Percentiles rank a stretch among this genome's conserved stretches.
Evolutionary conservation across 805 yeast genomes (phyloP).

Genomic region (Cyberlindnera veronae): DNA sequence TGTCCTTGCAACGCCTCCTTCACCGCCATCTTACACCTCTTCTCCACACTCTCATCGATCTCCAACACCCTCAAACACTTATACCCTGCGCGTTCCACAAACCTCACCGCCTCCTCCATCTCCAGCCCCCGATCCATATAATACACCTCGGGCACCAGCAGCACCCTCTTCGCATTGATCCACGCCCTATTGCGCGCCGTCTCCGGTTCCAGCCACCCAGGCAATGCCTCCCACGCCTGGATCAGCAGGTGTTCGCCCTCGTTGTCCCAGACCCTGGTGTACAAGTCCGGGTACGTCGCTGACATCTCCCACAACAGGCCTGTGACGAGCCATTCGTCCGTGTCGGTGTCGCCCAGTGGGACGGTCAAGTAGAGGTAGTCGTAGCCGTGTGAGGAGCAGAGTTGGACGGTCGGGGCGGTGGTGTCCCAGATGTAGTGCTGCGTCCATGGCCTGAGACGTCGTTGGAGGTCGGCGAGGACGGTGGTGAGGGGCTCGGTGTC

Average conservation of each 20-base stretch:
- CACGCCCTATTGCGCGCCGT: constrained; percentile 50
- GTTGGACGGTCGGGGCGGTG: constrained; percentile 16
- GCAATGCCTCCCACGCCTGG: constrained; percentile 45
- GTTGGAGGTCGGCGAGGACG: constrained; percentile 21
- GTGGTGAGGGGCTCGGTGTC: constrained; percentile 18
- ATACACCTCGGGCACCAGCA: constrained; percentile 38
- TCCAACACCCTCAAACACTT: constrained; percentile 29
- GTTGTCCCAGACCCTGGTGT: constrained; percentile 45
- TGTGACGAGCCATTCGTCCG: constrained; percentile 45
- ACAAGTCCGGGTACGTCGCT: constrained; percentile 33
- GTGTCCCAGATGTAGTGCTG: constrained; percentile 41
- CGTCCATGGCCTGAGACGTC: constrained; percentile 34
- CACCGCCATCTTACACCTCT: constrained; percentile 29
- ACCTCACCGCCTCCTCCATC: constrained; percentile 38
- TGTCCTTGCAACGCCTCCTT: constrained; percentile 27
- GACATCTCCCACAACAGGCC: constrained; percentile 39
- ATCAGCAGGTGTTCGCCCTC: constrained; percentile 56
- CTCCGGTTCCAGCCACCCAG: constrained; percentile 45
- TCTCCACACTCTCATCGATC: constrained; percentile 22
- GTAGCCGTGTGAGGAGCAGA: constrained; percentile 3
- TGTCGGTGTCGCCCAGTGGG: constrained; percentile 40
- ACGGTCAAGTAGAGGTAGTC: constrained; percentile 34
- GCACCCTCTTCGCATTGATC: constrained; percentile 41
- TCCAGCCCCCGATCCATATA: constrained; percentile 33
- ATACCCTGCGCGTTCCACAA: constrained; percentile 36